Evolutionary conservation across 73 alveolate species (phyloP).

Genomic region (Stentor coeruleus): DNA sequence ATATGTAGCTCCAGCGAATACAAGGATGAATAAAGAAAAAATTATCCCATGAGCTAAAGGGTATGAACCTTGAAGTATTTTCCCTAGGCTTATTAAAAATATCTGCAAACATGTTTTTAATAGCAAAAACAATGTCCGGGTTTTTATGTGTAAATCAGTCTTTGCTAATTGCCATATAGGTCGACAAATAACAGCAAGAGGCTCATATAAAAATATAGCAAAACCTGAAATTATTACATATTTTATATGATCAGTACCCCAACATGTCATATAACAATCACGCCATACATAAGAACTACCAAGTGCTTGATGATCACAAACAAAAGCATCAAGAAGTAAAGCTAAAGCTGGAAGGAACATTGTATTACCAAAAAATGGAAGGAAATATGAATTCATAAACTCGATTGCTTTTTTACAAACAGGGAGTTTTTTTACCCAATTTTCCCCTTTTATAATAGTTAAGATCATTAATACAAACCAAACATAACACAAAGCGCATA

Average conservation of each 20-base stretch:
- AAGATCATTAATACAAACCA: constrained; percentile 6
- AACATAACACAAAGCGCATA: background rate
- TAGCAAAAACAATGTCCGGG: constrained; percentile 20
- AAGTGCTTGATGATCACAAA: constrained; percentile 21
- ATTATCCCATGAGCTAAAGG: constrained; percentile 7
- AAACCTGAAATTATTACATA: constrained; percentile 3
- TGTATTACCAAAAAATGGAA: constrained; percentile 27
- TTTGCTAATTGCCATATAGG: constrained; percentile 27
- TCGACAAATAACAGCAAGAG: constrained; percentile 23
- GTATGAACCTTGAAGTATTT: constrained; percentile 7
- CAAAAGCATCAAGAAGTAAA: constrained; percentile 26
- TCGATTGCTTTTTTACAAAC: background rate
- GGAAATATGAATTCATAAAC: background rate
- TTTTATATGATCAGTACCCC: background rate
- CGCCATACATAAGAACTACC: constrained; percentile 13
- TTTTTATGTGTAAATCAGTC: background rate
- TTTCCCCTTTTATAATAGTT: background rate
- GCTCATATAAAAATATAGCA: background rate
- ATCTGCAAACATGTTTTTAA: constrained; percentile 7
- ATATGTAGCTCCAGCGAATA: background rate
- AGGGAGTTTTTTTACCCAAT: background rate
- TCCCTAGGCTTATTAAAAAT: constrained; percentile 13
- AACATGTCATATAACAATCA: constrained; percentile 19
- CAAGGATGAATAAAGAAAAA: background rate
- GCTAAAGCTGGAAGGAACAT: constrained; percentile 19